These are phyloP conservation scores for Globisporangium nodosum DNA, from an alignment of 352 stramenopile species.

Conservation along the genomic window DNA sequence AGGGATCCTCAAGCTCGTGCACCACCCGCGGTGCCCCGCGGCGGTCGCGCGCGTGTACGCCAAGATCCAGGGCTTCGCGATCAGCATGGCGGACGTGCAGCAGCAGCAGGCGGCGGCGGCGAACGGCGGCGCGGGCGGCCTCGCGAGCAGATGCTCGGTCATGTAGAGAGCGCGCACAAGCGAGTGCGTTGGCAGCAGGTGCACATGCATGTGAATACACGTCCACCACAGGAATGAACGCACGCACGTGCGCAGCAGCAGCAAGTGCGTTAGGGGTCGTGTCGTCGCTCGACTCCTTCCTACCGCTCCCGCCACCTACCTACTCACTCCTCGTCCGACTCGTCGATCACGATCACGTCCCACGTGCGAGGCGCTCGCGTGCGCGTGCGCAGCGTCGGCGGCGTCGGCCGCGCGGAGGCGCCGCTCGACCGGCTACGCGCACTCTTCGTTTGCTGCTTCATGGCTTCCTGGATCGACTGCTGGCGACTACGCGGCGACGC, in stretches of 20 bases:
- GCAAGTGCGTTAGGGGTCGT: neutral
- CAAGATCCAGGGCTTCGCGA: slow-evolving; percentile 65
- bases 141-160: slow-evolving; percentile 53
- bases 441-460: slow-evolving; percentile 4
- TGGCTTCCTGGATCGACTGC: slow-evolving; percentile 20
- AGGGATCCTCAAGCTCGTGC: slow-evolving; percentile 46
- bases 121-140: slow-evolving; percentile 21
- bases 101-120: slow-evolving; percentile 33
- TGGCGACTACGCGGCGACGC: slow-evolving; percentile 16
- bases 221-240: too few relatives aligned
- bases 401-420: neutral
- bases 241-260: neutral
- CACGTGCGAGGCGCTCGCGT: slow-evolving; percentile 36
- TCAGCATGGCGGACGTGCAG: slow-evolving; percentile 59
- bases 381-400: slow-evolving; percentile 10
- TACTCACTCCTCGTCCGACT: slow-evolving; percentile 39
- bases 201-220: too few relatives aligned
- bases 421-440: neutral
- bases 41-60: slow-evolving; percentile 46
- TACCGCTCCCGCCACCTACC: neutral
- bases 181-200: neutral
- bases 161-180: slow-evolving; percentile 43
- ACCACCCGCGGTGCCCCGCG: slow-evolving; percentile 65
- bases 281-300: slow-evolving; percentile 1
- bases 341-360: slow-evolving; percentile 80